phyloP scores from a whole-genome alignment of 164 flowering plant genomes.

The Umbilicus rupestris region DNA sequence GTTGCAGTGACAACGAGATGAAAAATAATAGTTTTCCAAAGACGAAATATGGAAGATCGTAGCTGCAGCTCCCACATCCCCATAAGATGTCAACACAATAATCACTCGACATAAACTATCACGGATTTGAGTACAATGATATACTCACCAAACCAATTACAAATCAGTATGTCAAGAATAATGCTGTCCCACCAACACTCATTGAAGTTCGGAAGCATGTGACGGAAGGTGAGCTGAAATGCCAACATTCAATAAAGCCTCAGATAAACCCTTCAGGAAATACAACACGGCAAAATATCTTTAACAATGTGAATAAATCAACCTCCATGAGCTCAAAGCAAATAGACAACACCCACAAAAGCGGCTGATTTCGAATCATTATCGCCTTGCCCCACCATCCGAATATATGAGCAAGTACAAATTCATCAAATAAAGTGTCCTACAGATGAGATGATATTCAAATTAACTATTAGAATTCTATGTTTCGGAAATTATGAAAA shows the following conservation, averaged over 20 bases:
- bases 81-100: background rate
- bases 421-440: constrained; percentile 97
- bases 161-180: constrained; percentile 79
- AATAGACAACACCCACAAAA: constrained; percentile 89
- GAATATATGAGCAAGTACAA: constrained; percentile 88
- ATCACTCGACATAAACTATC: background rate
- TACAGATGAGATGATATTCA: constrained; percentile 19
- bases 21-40: background rate
- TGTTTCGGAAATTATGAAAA: background rate
- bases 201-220: constrained; percentile 97
- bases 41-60: too few relatives aligned
- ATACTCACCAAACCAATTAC: constrained; percentile 96
- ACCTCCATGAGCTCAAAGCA: constrained; percentile 99
- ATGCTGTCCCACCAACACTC: constrained; percentile 99
- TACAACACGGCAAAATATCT: background rate
- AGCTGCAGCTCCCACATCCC: too few relatives aligned
- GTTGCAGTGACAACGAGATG: background rate
- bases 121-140: background rate
- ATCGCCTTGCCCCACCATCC: constrained; percentile 99
- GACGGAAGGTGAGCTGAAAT: constrained; percentile 90
- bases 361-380: constrained; percentile 98
- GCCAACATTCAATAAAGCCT: constrained; percentile 3
- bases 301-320: constrained; percentile 10
- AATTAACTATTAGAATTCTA: constrained; percentile 10
- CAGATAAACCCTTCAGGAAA: background rate